Conservation (phyloP, 768 basidiomycete genomes). For the Leccinum variicolor region DNA sequence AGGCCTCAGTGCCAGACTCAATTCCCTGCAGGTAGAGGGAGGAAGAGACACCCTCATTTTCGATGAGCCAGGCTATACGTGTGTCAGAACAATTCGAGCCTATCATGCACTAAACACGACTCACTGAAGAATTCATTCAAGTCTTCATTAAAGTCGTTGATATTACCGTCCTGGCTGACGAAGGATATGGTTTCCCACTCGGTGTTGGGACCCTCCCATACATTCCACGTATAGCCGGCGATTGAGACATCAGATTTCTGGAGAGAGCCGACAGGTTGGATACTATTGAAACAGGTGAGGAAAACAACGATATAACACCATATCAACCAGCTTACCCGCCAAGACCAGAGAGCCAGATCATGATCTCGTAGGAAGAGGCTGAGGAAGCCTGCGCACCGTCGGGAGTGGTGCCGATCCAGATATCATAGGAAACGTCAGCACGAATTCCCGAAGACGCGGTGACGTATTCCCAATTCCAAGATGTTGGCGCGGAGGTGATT, state of each 20-base stretch:
- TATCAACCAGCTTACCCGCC: constrained; percentile 40
- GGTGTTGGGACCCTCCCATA: constrained; percentile 52
- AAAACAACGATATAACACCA: neutral
- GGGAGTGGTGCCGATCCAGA: constrained; percentile 47
- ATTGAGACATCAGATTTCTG: constrained; percentile 39
- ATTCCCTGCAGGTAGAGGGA: constrained; percentile 52
- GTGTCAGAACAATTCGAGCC: constrained; percentile 1
- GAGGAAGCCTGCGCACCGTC: constrained; percentile 44
- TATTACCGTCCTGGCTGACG: constrained; percentile 44
- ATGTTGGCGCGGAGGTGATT: constrained; percentile 44
- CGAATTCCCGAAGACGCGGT: constrained; percentile 42
- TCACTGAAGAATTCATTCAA: constrained; percentile 54
- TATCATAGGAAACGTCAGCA: constrained; percentile 58
- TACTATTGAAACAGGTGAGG: constrained; percentile 30
- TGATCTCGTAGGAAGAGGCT: constrained; percentile 53
- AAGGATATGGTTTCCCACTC: constrained; percentile 59
- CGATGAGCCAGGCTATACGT: constrained; percentile 41
- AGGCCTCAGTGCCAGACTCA: constrained; percentile 55
- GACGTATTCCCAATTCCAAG: constrained; percentile 50
- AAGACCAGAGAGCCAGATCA: constrained; percentile 59
- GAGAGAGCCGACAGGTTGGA: constrained; percentile 53
- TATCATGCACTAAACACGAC: constrained; percentile 8
- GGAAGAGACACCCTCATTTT: constrained; percentile 44
- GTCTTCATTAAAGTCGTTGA: constrained; percentile 50
- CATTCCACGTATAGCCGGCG: constrained; percentile 51